Evolutionary conservation across 257 asterid species (phyloP).

Genomic region (Osmanthus fragrans): DNA sequence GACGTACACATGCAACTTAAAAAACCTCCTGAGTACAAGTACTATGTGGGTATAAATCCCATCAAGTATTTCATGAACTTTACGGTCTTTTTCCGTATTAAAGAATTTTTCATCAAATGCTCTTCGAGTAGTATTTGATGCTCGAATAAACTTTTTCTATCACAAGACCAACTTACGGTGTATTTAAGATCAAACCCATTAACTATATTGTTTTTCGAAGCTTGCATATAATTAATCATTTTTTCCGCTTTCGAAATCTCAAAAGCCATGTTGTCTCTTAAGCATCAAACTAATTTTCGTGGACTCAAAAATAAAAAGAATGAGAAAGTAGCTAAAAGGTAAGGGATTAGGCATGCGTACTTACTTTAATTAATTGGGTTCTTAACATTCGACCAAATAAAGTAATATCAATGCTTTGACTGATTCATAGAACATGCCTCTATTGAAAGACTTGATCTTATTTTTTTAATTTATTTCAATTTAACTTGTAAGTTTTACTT

Average conservation of each 20-base stretch:
- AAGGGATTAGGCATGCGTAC: background rate
- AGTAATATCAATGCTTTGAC: conserved; percentile 18
- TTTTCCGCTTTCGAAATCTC: background rate
- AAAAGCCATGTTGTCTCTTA: background rate
- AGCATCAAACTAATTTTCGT: background rate
- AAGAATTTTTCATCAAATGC: too few relatives aligned
- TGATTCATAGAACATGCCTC: conserved; percentile 25
- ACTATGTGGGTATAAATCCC: background rate
- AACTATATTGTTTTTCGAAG: too few relatives aligned
- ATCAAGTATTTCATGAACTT: too few relatives aligned
- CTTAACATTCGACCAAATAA: conserved; percentile 10
- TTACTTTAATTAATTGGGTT: conserved; percentile 6
- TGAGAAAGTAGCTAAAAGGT: background rate
- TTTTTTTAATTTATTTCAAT: background rate
- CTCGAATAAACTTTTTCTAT: too few relatives aligned
- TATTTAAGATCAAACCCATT: too few relatives aligned
- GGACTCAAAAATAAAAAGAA: background rate
- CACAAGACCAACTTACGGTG: background rate
- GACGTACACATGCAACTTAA: background rate
- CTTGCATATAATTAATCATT: background rate
- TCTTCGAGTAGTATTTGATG: too few relatives aligned
- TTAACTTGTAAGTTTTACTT: conserved; percentile 7
- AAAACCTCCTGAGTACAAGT: background rate
- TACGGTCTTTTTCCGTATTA: too few relatives aligned
- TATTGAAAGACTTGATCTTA: background rate